Base-by-base conservation (phyloP, 768 basidiomycete species). In the Tylopilus intermedius region DNA sequence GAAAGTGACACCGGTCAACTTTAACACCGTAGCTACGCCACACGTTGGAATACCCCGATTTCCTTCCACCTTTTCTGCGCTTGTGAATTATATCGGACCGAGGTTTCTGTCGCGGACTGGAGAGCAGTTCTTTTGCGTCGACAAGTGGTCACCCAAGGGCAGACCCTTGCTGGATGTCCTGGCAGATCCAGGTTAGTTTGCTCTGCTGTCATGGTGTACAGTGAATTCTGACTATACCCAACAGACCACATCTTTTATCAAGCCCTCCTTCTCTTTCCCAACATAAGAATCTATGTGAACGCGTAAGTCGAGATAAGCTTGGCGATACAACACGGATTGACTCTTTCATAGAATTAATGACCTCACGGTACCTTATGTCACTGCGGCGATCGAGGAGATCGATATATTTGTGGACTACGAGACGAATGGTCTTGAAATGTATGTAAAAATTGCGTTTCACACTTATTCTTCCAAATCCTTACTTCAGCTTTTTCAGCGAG, bases 1-100 rank as follows among this genome's bases (percentile, higher is more conserved):
- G 2, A 70, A 73, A 2, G 77, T 92, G 40, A 68, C 71, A 27
- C 89, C 91, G 1, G 77, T 88, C 49, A 91, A 90, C 66, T 94
- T 94, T 67, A 81, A 81, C 49, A 90, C 91, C 0, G 71, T 94
- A 46, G 88, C 91, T 38, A 90, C 91, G 0, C 92, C 92, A 2
- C 86, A 90, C 56, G 74, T 92, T 38, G 92, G 92, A 13, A 76
- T 91, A 7, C 82, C 82, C 4, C 72, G 74, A 61, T 84, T 85
- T 56, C 75, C 78, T 26, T 81, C 83, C 2, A 68, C 85, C 32
- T 63, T 84, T 39, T 86, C 85, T 1, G 70, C 71, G 1, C 44
- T 89, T 0, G 62, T 75, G 10, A 73, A 76, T 2, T 72, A 67
- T 18, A 62, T 94, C 9, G 92, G 88, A 0, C 81, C 88, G 0